These are phyloP conservation scores for Parietaria judaica DNA, from an alignment of 306 rosid genomes.

Conservation along the genomic window DNA sequence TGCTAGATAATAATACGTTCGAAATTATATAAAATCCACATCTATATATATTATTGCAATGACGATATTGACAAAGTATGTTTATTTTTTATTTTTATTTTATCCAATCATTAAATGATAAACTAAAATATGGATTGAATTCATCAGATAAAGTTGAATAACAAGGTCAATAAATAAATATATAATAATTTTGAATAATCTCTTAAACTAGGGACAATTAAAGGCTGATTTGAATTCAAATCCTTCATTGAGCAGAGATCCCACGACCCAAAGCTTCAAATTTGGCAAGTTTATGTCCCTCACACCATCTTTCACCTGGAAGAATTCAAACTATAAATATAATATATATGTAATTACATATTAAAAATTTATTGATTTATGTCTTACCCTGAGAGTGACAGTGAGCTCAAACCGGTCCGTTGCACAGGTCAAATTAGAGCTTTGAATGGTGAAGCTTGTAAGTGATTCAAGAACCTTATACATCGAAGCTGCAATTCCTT, in stretches of 20 bases:
- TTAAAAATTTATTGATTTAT: neutral
- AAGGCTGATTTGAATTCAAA: constrained; percentile 42
- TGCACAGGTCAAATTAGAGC: constrained; percentile 50
- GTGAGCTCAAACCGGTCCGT: constrained; percentile 42
- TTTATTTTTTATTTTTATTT: too few species aligned
- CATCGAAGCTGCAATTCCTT: constrained; percentile 46
- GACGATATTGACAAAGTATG: neutral
- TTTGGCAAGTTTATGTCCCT: constrained; percentile 50
- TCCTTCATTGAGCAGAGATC: constrained; percentile 66
- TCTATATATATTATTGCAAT: neutral
- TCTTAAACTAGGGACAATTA: neutral
- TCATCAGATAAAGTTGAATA: neutral
- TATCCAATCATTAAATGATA: too few species aligned
- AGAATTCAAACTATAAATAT: too few species aligned
- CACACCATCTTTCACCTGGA: constrained; percentile 47
- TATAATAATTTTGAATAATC: neutral
- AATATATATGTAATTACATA: too few species aligned
- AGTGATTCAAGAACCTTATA: constrained; percentile 63
- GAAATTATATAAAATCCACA: too few species aligned
- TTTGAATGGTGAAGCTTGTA: constrained; percentile 41
- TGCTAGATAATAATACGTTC: too few species aligned
- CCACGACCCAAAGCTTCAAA: constrained; percentile 70
- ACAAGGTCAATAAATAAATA: neutral
- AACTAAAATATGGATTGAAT: too few species aligned
- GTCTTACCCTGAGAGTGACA: constrained; percentile 41